phyloP scores from a whole-genome alignment of 495 filamentous ascomycete genomes.

The Thozetella sp. region DNA sequence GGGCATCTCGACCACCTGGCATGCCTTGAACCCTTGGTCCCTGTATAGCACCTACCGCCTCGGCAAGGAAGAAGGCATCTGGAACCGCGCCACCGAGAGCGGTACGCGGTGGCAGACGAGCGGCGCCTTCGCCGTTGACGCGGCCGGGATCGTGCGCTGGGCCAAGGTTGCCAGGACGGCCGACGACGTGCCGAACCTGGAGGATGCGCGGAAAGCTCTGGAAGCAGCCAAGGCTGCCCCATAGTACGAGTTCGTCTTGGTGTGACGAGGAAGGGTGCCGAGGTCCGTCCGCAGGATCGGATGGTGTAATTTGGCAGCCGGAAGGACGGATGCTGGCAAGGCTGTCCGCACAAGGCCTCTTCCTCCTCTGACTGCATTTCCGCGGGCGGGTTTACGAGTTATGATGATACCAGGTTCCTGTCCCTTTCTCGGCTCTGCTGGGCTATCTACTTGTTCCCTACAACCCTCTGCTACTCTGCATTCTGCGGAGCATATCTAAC shows the following conservation, averaged over 20 bases:
- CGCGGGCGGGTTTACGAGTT: background rate
- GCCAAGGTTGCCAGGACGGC: constrained; percentile 34
- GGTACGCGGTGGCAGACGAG: constrained; percentile 60
- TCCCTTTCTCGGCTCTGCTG: background rate
- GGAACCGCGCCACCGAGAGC: constrained; percentile 55
- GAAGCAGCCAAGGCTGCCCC: constrained; percentile 5
- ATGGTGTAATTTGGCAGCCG: background rate
- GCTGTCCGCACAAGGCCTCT: no score
- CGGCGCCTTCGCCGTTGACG: constrained; percentile 58
- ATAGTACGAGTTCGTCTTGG: constrained; percentile 15
- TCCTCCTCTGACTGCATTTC: background rate
- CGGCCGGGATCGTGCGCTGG: constrained; percentile 51
- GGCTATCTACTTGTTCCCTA: no score
- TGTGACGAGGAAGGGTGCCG: constrained; percentile 8
- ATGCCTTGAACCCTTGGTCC: constrained; percentile 41
- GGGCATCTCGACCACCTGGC: constrained; percentile 50
- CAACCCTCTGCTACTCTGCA: no score
- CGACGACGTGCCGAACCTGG: constrained; percentile 52
- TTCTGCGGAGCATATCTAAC: no score
- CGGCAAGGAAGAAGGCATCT: constrained; percentile 54
- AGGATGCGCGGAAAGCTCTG: constrained; percentile 39
- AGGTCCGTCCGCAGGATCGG: background rate
- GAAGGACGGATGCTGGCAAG: background rate
- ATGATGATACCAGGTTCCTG: background rate
- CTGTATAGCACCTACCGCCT: constrained; percentile 49